Percentiles rank a stretch among this genome's conserved stretches.
phyloP scores from a whole-genome alignment of 2,329 filamentous ascomycete species.

The Aotearoamyces nothofagi region DNA sequence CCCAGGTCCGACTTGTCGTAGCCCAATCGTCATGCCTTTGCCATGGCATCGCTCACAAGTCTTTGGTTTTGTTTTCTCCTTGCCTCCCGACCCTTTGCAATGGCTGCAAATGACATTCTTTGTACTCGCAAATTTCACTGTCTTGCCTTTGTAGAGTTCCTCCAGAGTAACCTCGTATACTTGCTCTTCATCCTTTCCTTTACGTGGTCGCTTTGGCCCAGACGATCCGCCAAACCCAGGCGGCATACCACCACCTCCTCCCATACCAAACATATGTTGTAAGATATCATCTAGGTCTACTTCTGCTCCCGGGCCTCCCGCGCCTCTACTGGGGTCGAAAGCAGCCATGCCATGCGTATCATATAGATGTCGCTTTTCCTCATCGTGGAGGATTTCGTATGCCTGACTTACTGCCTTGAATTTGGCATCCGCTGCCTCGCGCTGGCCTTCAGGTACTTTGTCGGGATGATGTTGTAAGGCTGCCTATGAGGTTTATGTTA shows the following conservation, averaged over 20 bases:
- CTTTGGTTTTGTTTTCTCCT: conserved; percentile 76
- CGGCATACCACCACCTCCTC: conserved; percentile 24
- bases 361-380: conserved; percentile 83
- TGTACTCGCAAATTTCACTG: conserved; percentile 87
- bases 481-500: conserved; percentile 35
- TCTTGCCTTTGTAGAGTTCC: conserved; percentile 97
- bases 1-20: conserved; percentile 75
- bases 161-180: conserved; percentile 84
- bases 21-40: conserved; percentile 58
- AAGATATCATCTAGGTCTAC: conserved; percentile 87
- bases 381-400: conserved; percentile 95
- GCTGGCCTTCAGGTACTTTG: conserved; percentile 78
- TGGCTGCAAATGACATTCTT: conserved; percentile 81
- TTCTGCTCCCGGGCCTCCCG: conserved; percentile 46
- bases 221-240: conserved; percentile 16
- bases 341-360: conserved; percentile 92
- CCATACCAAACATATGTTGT: conserved; percentile 80
- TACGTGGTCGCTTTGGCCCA: conserved; percentile 45
- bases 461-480: conserved; percentile 85
- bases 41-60: conserved; percentile 78
- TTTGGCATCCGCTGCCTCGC: conserved; percentile 71
- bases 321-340: conserved; percentile 63
- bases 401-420: conserved; percentile 91
- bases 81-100: conserved; percentile 83
- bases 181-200: conserved; percentile 74